These are phyloP conservation scores for Leonotis leonurus DNA, from an alignment of 257 asterid genomes.

Conservation along the genomic window DNA sequence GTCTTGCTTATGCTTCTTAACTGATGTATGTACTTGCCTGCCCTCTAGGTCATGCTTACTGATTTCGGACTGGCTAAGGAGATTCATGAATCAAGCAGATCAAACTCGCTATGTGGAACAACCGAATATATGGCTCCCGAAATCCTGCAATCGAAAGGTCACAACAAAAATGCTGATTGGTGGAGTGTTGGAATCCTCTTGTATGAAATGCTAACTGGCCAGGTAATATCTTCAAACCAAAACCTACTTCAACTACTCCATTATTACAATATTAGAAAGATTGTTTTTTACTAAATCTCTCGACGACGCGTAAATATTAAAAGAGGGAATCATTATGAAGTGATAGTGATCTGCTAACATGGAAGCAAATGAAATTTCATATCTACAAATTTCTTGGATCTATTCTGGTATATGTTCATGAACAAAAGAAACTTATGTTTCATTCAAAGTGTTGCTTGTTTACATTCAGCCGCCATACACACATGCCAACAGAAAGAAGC, in stretches of 20 bases:
- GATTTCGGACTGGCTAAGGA: slow-evolving; percentile 95
- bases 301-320: too few species aligned
- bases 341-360: not conserved
- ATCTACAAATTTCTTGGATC: not conserved
- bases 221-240: slow-evolving; percentile 38
- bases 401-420: not conserved
- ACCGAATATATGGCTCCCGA: slow-evolving; percentile 98
- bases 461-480: slow-evolving; percentile 69
- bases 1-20: slow-evolving; percentile 4
- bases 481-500: slow-evolving; percentile 82
- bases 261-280: too few species aligned
- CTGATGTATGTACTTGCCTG: slow-evolving; percentile 12
- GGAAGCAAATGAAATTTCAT: not conserved
- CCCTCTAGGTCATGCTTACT: slow-evolving; percentile 70
- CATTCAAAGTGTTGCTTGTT: not conserved
- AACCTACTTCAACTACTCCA: not conserved
- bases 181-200: slow-evolving; percentile 90
- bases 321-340: not conserved
- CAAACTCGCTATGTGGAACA: slow-evolving; percentile 90
- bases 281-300: too few species aligned
- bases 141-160: slow-evolving; percentile 71
- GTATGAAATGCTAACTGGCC: slow-evolving; percentile 85
- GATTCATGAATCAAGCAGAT: slow-evolving; percentile 77
- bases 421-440: not conserved
- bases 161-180: slow-evolving; percentile 87